phyloP scores from a whole-genome alignment of 192 early-diverging fungal species.

The Podila epicladia region DNA sequence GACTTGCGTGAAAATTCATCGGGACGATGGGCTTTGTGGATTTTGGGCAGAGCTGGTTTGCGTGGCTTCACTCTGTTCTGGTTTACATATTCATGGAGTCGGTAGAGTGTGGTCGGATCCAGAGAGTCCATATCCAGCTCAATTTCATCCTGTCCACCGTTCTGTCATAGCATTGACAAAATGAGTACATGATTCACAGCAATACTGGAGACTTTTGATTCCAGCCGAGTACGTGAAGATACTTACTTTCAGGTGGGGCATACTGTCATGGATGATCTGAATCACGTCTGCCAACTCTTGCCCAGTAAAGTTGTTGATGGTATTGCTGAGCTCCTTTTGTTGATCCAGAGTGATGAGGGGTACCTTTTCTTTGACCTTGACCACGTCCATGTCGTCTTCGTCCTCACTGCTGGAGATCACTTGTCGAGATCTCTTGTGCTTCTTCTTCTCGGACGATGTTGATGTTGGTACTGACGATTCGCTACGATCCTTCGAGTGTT shows the following conservation, averaged over 20 bases:
- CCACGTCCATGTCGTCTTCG: background rate
- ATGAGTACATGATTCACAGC: background rate
- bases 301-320: conserved; percentile 71
- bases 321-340: conserved; percentile 86
- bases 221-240: background rate
- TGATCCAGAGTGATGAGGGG: conserved; percentile 83
- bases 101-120: conserved; percentile 81
- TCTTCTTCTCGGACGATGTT: conserved; percentile 35
- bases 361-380: conserved; percentile 44
- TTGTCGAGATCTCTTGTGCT: conserved; percentile 21
- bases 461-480: conserved; percentile 6
- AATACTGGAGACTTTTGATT: too few relatives aligned
- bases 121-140: conserved; percentile 96
- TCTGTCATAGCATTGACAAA: conserved; percentile 19
- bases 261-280: conserved; percentile 75
- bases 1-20: background rate
- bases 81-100: conserved; percentile 88
- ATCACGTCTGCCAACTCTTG: conserved; percentile 77
- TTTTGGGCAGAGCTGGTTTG: conserved; percentile 59
- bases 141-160: conserved; percentile 83
- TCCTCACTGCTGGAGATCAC: conserved; percentile 35
- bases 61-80: conserved; percentile 60
- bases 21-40: conserved; percentile 44
- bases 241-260: conserved; percentile 63
- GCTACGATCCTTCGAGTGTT: conserved; percentile 20